phyloP scores from a whole-genome alignment of 352 stramenopile species.

The Phytopythium aichiense region DNA sequence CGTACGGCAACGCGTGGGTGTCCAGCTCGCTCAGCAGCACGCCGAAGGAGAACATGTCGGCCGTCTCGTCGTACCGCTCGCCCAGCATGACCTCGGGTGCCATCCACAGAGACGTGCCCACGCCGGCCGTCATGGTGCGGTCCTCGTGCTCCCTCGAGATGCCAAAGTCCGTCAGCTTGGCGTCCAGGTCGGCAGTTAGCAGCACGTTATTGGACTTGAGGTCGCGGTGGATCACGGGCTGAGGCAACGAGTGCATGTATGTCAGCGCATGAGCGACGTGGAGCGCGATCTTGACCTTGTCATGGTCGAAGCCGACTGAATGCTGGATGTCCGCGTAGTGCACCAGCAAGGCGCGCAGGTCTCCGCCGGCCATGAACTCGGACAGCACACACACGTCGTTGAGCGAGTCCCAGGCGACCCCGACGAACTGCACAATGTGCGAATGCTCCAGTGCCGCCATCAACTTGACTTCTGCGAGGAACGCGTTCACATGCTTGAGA shows the following conservation, averaged over 20 bases:
- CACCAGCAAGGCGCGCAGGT: constrained; percentile 19
- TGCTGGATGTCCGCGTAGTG: constrained; percentile 16
- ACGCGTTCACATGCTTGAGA: constrained; percentile 9
- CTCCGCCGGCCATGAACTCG: constrained; percentile 26
- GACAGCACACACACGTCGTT: constrained; percentile 17
- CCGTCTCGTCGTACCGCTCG: constrained; percentile 32
- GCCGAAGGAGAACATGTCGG: constrained; percentile 43
- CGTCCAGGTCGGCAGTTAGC: constrained; percentile 24
- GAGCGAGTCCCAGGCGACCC: constrained; percentile 24
- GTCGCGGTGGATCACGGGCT: constrained; percentile 39
- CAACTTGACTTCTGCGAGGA: constrained; percentile 22
- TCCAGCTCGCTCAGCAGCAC: constrained; percentile 34
- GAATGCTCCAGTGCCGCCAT: constrained; percentile 13
- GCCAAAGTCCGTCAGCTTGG: constrained; percentile 47
- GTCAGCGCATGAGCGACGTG: constrained; percentile 30
- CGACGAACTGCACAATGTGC: constrained; percentile 21
- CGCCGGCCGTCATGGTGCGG: constrained; percentile 27
- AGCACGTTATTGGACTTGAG: constrained; percentile 54
- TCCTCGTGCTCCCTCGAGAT: constrained; percentile 25
- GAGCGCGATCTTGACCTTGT: constrained; percentile 33
- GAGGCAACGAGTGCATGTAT: constrained; percentile 39
- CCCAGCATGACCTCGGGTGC: constrained; percentile 38
- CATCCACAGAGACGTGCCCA: constrained; percentile 31
- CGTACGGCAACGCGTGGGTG: constrained; percentile 22
- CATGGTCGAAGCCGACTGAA: constrained; percentile 22